Percentiles rank a stretch among this genome's conserved stretches.
phyloP scores from a whole-genome alignment of 371 early-diverging fungal genomes.

The Mortierella sp. region DNA sequence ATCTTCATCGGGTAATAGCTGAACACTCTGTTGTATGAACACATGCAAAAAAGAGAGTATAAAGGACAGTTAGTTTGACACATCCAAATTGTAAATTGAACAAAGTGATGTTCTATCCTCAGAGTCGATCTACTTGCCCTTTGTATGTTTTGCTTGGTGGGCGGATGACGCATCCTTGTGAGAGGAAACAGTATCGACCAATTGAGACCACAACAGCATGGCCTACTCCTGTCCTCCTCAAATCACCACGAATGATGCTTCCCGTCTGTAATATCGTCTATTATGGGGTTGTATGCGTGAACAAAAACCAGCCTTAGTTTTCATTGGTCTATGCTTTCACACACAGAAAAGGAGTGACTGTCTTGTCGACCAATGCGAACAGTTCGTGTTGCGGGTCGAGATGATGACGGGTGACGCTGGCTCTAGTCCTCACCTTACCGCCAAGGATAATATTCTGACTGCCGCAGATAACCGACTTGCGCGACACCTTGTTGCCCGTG shows the following conservation, averaged over 20 bases:
- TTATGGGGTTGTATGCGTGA: not conserved
- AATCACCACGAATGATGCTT: constrained; percentile 94
- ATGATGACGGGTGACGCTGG: not conserved
- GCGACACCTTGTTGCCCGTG: constrained; percentile 95
- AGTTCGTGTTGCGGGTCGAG: not conserved
- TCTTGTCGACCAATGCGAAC: constrained; percentile 1
- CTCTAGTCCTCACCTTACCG: constrained; percentile 77
- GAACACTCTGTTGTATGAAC: constrained; percentile 64
- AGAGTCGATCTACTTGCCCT: constrained; percentile 68
- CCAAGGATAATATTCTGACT: constrained; percentile 96
- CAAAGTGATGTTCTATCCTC: not conserved
- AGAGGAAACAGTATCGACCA: constrained; percentile 90
- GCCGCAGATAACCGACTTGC: constrained; percentile 91
- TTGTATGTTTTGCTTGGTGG: constrained; percentile 97
- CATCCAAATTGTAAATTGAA: not conserved
- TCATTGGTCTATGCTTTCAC: too few relatives aligned
- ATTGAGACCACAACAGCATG: constrained; percentile 91
- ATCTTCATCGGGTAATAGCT: constrained; percentile 97
- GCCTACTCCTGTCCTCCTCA: constrained; percentile 88
- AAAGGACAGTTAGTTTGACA: too few relatives aligned
- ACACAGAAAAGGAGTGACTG: constrained; percentile 10
- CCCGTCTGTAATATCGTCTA: constrained; percentile 94
- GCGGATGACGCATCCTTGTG: constrained; percentile 83
- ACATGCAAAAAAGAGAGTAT: not conserved
- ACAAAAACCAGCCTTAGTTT: not conserved